Conservation (phyloP, 1,284 basidiomycete species). For the Gastroboletus turbinatus region DNA sequence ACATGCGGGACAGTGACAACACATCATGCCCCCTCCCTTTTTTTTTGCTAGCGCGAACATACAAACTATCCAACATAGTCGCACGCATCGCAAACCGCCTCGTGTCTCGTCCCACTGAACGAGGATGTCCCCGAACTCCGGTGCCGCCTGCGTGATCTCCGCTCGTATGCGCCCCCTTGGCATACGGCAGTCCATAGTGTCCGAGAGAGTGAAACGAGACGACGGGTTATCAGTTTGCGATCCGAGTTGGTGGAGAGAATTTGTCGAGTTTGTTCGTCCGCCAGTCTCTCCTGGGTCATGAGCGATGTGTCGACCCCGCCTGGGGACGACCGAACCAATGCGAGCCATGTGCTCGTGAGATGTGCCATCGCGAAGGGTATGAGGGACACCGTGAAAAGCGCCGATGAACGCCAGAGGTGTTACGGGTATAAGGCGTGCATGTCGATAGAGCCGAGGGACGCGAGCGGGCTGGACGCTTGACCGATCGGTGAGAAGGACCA, state of each 20-base stretch:
- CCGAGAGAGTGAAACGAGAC: constrained; percentile 41
- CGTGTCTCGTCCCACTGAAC: constrained; percentile 33
- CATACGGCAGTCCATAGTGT: constrained; percentile 36
- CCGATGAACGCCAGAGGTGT: constrained; percentile 46
- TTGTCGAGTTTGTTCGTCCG: constrained; percentile 40
- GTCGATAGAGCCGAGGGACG: constrained; percentile 42
- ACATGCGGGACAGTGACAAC: neutral
- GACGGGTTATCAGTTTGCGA: too few species aligned
- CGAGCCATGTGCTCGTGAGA: constrained; percentile 44
- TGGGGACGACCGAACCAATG: constrained; percentile 36
- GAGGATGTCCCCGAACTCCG: constrained; percentile 34
- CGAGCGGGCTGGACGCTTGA: constrained; percentile 30
- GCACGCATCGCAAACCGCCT: constrained; percentile 37
- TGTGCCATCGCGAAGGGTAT: constrained; percentile 47
- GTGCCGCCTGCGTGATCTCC: constrained; percentile 34
- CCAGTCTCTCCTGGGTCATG: constrained; percentile 34
- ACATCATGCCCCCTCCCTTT: neutral
- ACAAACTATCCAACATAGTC: constrained; percentile 38
- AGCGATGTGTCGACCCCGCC: constrained; percentile 31
- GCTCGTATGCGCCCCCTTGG: constrained; percentile 27
- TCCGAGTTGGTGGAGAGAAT: too few species aligned
- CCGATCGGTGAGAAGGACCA: constrained; percentile 22
- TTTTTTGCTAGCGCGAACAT: constrained; percentile 7
- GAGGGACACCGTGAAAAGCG: constrained; percentile 34
- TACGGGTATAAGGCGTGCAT: constrained; percentile 45